Evolutionary conservation across 208 protist genomes (phyloP), one percentile per base, ranked within the genome.

Genomic region (Wallacemonas sp.): DNA sequence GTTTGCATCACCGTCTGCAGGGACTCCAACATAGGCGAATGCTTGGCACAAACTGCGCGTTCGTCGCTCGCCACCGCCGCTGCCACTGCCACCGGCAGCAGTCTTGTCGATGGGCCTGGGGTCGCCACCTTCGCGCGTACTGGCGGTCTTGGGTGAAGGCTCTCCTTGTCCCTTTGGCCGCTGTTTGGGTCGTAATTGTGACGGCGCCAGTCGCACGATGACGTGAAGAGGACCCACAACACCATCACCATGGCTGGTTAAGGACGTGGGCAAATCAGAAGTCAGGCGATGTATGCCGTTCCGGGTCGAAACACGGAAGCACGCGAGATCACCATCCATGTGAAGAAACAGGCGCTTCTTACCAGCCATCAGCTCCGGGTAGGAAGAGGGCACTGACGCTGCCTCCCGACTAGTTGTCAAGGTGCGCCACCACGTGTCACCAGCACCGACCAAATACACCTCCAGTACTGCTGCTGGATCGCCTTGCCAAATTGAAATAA

Each of bases 301-400:
- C 17, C 51, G 51, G 17, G 51, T 58, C 15, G 51, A 58, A 8
- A 58, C 30, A 3, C 51, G 51, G 31, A 58, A 34, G 51, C 51
- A 27, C 31, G 51, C 51, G 11, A 58, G n/a, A n/a, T 58, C 51
- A 9, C 12, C 22, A 21, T 58, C 28, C 28, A 58, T 21, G 30
- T 58, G 51, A 8, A 58, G 51, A 9, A 58, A 58, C 30, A 58
- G 28, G 11, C 51, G 51, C 31, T 58, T 58, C 30, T 58, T 58
- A 17, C 51, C 51, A 26, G 51, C 51, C 30, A 58, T 39, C n/a
- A 58, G 51, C 51, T 58, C 51, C 2, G 51, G 51, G n/a, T 24
- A 19, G 17, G 44, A 26, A 9, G 19, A 8, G 17, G 44, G 44
- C 44, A 22, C 19, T 41, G 14, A 41, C 6, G 36, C 36, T 41